Percentiles rank a stretch among this genome's conserved stretches.
Evolutionary conservation across 352 stramenopile genomes (phyloP).

Genomic region (Elongisporangium undulatum): DNA sequence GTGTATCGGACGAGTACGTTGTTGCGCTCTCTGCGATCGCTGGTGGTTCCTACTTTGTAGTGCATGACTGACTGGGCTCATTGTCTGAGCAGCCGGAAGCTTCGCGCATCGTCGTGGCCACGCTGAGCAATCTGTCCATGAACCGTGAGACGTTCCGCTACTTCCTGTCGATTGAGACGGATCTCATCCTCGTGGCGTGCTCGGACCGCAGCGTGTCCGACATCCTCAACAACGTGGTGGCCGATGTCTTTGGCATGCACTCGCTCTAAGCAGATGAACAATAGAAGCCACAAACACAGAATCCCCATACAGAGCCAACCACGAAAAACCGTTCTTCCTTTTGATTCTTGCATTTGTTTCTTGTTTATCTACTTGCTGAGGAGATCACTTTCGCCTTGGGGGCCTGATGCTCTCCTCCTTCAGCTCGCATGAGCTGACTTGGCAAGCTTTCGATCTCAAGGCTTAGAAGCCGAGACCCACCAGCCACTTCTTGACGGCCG

Average conservation of each 20-base stretch:
- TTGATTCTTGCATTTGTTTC: background rate
- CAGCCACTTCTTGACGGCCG: slow-evolving; percentile 81
- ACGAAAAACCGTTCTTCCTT: background rate
- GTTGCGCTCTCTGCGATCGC: background rate
- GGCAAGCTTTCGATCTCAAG: background rate
- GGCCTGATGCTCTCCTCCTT: background rate
- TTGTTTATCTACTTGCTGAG: background rate
- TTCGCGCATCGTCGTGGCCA: slow-evolving; percentile 64
- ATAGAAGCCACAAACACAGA: background rate
- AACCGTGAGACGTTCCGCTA: slow-evolving; percentile 70
- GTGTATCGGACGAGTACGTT: slow-evolving; percentile 64
- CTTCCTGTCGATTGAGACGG: slow-evolving; percentile 76
- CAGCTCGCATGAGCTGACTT: background rate
- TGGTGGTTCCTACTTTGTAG: background rate
- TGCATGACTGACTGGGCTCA: slow-evolving; percentile 4
- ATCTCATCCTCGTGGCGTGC: slow-evolving; percentile 65
- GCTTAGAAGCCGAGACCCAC: slow-evolving; percentile 77
- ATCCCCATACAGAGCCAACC: background rate
- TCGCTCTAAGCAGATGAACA: slow-evolving; percentile 34
- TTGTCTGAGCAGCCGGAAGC: slow-evolving; percentile 50
- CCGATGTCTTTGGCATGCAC: slow-evolving; percentile 81
- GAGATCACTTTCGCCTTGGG: background rate
- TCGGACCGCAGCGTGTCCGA: slow-evolving; percentile 75
- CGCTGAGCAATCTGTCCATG: slow-evolving; percentile 74
- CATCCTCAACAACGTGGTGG: slow-evolving; percentile 78